phyloP scores from a whole-genome alignment of 495 filamentous ascomycete genomes.

The Annulohypoxylon stygium region DNA sequence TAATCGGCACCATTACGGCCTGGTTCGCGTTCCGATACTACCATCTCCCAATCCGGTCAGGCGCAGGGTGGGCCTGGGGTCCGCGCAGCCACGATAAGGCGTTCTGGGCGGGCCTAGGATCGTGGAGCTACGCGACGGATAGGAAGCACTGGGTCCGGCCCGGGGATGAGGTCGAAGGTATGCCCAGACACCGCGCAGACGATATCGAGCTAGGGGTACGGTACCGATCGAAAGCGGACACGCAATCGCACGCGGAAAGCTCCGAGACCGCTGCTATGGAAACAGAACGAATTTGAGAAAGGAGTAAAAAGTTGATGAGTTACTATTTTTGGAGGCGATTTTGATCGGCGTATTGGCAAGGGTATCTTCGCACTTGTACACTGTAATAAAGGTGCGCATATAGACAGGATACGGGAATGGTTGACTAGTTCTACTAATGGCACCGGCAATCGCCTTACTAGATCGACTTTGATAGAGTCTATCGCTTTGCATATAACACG shows the following conservation, averaged over 20 bases:
- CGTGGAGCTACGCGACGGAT: constrained; percentile 62
- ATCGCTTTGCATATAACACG: neutral
- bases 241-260: constrained; percentile 30
- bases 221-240: constrained; percentile 38
- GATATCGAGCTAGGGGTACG: constrained; percentile 51
- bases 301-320: constrained; percentile 7
- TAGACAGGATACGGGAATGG: constrained; percentile 24
- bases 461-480: constrained; percentile 12
- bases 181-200: constrained; percentile 32
- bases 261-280: constrained; percentile 26
- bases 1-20: constrained; percentile 68
- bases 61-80: constrained; percentile 70
- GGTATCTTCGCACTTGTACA: constrained; percentile 23
- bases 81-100: constrained; percentile 65
- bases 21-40: constrained; percentile 68
- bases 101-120: constrained; percentile 73
- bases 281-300: constrained; percentile 15
- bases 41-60: constrained; percentile 74
- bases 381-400: constrained; percentile 17
- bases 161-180: constrained; percentile 55
- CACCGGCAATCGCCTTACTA: neutral
- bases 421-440: neutral
- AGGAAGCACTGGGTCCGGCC: constrained; percentile 52
- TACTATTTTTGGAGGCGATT: constrained; percentile 5
- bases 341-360: constrained; percentile 18